Evolutionary conservation across 495 filamentous ascomycete species (phyloP).

Genomic region (Lasiosphaeria hispida): DNA sequence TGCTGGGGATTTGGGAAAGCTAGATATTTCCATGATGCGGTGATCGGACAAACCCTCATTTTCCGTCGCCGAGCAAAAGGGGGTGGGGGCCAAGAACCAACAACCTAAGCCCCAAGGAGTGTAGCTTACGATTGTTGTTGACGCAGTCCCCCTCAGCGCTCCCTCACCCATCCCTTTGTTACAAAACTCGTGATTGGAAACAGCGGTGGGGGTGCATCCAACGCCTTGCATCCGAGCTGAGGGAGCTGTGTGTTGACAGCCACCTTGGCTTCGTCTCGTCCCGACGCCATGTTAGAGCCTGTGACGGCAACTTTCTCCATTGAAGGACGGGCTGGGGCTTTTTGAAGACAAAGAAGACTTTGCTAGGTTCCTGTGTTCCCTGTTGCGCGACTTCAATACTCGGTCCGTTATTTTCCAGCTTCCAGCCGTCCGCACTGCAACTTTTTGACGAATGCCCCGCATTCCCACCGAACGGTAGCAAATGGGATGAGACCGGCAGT

Average conservation of each 20-base stretch:
- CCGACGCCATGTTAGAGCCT: background rate
- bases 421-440: background rate
- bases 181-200: conserved; percentile 3
- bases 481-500: too few species aligned
- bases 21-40: too few species aligned
- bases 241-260: background rate
- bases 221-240: conserved; percentile 2
- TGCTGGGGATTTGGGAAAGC: too few species aligned
- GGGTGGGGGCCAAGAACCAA: too few species aligned
- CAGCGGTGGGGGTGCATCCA: background rate
- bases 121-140: too few species aligned
- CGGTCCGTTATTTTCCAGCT: too few species aligned
- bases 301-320: too few species aligned
- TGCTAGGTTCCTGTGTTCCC: background rate
- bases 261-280: background rate
- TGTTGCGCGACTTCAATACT: background rate
- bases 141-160: background rate
- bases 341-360: background rate
- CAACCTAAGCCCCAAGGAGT: too few species aligned
- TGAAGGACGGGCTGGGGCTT: too few species aligned
- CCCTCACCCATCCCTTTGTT: background rate
- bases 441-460: background rate
- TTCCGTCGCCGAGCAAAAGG: too few species aligned
- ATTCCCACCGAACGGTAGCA: too few species aligned
- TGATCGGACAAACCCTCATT: too few species aligned